Conservation (phyloP, 2,329 filamentous ascomycete species). For the Graphilbum fragrans region DNA sequence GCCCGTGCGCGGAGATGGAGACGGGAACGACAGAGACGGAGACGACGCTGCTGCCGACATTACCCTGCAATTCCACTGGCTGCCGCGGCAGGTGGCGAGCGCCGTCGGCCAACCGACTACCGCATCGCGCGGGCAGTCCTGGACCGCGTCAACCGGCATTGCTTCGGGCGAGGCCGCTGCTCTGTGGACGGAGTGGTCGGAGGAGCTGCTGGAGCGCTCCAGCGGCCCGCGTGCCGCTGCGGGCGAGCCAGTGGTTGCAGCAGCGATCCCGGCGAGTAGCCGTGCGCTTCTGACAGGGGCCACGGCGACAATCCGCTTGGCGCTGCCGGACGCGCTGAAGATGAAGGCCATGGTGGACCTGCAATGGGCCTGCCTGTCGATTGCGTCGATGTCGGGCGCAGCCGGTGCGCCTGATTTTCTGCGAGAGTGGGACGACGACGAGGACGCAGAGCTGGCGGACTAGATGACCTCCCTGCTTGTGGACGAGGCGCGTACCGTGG, state of each 20-base stretch:
- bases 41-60: no score
- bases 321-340: not conserved
- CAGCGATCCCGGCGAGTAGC: not conserved
- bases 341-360: not conserved
- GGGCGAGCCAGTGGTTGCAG: not conserved
- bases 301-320: not conserved
- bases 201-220: not conserved
- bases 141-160: not conserved
- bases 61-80: constrained; percentile 1
- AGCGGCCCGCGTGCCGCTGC: not conserved
- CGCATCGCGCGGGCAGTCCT: no score
- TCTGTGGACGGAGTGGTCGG: not conserved
- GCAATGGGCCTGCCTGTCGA: not conserved
- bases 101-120: no score
- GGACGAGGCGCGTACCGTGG: no score
- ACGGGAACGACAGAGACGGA: no score
- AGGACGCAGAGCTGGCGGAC: no score
- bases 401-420: not conserved
- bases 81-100: not conserved
- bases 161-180: not conserved
- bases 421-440: no score
- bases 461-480: no score
- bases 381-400: not conserved
- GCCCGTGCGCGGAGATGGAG: no score
- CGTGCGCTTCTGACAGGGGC: not conserved